phyloP scores from a whole-genome alignment of 495 filamentous ascomycete species.

The Lichenothelia convexa region DNA sequence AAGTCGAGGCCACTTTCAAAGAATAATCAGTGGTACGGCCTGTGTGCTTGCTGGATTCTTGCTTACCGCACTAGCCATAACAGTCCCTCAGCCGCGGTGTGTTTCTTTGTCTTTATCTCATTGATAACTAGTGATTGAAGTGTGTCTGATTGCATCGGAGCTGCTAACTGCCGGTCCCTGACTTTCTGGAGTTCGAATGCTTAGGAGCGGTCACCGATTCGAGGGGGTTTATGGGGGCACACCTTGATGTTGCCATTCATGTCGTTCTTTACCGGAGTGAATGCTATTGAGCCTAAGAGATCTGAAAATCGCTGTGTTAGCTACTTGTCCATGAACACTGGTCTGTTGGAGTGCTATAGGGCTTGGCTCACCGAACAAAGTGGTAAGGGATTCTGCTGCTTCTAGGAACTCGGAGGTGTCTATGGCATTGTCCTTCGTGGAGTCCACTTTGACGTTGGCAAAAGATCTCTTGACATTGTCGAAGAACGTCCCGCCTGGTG shows the following conservation, averaged over 20 bases:
- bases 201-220: neutral
- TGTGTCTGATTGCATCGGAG: constrained; percentile 56
- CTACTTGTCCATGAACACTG: neutral
- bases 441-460: constrained; percentile 56
- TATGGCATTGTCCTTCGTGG: constrained; percentile 55
- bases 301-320: constrained; percentile 31
- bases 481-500: constrained; percentile 61
- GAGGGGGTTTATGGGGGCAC: constrained; percentile 5
- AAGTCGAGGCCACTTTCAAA: constrained; percentile 67
- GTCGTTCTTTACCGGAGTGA: constrained; percentile 75
- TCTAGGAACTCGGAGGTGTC: constrained; percentile 78
- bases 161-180: constrained; percentile 57
- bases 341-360: too few species aligned
- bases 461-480: constrained; percentile 70
- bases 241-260: constrained; percentile 87
- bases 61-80: constrained; percentile 79
- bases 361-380: constrained; percentile 56
- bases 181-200: constrained; percentile 56
- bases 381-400: constrained; percentile 66
- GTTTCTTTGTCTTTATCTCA: constrained; percentile 73
- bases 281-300: constrained; percentile 61
- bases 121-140: constrained; percentile 69
- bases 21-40: neutral
- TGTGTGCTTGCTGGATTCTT: too few species aligned
- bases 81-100: constrained; percentile 71